Percentiles rank a stretch among this genome's conserved stretches.
Evolutionary conservation across 1,284 basidiomycete genomes (phyloP).

Genomic region (Pisolithus thermaeus): DNA sequence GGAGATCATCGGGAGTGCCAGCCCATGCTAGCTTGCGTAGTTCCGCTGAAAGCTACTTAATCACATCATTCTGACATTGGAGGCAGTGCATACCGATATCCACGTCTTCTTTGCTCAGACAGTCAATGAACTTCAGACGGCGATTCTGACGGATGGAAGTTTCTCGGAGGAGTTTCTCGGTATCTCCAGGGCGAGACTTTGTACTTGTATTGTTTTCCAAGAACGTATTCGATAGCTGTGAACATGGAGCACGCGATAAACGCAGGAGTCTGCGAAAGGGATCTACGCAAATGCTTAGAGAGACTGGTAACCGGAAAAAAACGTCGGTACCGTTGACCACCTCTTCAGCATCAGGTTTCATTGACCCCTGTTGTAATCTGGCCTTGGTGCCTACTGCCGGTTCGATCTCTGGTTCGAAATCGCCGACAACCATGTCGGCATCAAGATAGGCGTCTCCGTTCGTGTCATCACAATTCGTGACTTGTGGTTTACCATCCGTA

Average conservation of each 20-base stretch:
- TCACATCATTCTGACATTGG: background rate
- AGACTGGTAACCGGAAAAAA: slow-evolving; percentile 10
- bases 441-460: slow-evolving; percentile 52
- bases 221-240: slow-evolving; percentile 14
- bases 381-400: slow-evolving; percentile 31
- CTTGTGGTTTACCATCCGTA: slow-evolving; percentile 27
- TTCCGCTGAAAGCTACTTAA: slow-evolving; percentile 45
- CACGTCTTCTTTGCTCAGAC: slow-evolving; percentile 63
- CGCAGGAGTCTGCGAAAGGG: slow-evolving; percentile 50
- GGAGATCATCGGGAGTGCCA: slow-evolving; percentile 83
- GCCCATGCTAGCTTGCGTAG: slow-evolving; percentile 93
- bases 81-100: slow-evolving; percentile 56
- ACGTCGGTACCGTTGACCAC: slow-evolving; percentile 60
- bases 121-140: slow-evolving; percentile 69
- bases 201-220: slow-evolving; percentile 8
- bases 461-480: slow-evolving; percentile 29
- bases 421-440: slow-evolving; percentile 68
- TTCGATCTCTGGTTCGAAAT: slow-evolving; percentile 55
- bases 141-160: slow-evolving; percentile 70
- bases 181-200: slow-evolving; percentile 21
- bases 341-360: slow-evolving; percentile 65
- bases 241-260: slow-evolving; percentile 26
- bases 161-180: slow-evolving; percentile 62
- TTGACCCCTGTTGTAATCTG: slow-evolving; percentile 40
- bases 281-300: slow-evolving; percentile 37